These are phyloP conservation scores for Thermothielavioides terrestris DNA, from an alignment of 495 filamentous ascomycete species.

Conservation along the genomic window DNA sequence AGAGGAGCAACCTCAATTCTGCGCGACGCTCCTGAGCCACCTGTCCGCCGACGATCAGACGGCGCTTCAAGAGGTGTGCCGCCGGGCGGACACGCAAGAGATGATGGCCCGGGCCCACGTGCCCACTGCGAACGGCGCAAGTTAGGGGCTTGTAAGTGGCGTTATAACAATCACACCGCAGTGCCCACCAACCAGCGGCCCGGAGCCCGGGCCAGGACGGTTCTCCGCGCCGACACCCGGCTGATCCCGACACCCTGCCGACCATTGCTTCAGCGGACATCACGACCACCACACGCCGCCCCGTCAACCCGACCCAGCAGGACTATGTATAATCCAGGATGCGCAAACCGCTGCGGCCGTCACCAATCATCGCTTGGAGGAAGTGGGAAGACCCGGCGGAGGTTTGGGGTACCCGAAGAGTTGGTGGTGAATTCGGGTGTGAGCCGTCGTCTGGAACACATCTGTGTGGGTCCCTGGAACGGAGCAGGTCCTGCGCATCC, in stretches of 20 bases:
- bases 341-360: too few species aligned
- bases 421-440: background rate
- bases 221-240: background rate
- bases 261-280: background rate
- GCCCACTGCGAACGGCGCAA: slow-evolving; percentile 19
- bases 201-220: background rate
- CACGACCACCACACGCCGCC: background rate
- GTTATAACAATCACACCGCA: background rate
- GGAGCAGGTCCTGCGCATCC: background rate
- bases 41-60: slow-evolving; percentile 74
- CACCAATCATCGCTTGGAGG: too few species aligned
- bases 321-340: too few species aligned
- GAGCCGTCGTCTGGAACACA: background rate
- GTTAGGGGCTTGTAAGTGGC: slow-evolving; percentile 14
- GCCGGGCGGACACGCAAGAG: slow-evolving; percentile 59
- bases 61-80: slow-evolving; percentile 68
- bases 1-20: slow-evolving; percentile 84
- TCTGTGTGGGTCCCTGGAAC: background rate
- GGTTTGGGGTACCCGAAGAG: background rate
- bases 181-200: background rate
- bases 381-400: background rate
- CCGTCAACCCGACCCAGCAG: background rate
- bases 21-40: slow-evolving; percentile 67
- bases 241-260: background rate
- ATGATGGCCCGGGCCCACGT: slow-evolving; percentile 24